Base-by-base conservation (phyloP, 768 basidiomycete species). In the Lactarius pseudohatsudake region DNA sequence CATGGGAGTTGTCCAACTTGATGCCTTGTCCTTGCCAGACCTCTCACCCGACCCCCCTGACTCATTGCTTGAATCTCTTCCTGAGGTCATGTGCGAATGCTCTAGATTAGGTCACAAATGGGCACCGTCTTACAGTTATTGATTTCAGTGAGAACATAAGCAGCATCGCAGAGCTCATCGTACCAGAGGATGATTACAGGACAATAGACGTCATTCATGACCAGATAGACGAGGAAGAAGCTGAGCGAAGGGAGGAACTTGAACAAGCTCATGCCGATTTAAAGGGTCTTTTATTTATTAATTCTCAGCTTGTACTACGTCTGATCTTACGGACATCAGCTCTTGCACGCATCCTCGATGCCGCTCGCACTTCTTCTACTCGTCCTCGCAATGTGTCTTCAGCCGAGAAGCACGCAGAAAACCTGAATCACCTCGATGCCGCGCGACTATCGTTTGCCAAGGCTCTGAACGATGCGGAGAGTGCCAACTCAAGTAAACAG, bases 151-250 rank as follows among this genome's bases (percentile, higher is more conserved):
- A 87, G 69, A 83, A 87, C 20, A 85, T 91, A 56, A 82, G 81
- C 69, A 86, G 86, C 66, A 89, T 92, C 84, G 78, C 84, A 38
- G 81, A 84, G 4, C 86, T 91, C 64, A 89, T 93, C 62, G 86
- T 90, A 72, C 89, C 90, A 13, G 87, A 89, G 53, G 89, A 91
- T 61, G 91, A 93, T 75, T 91, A 86, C 73, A 77, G 88, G 64
- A 87, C 88, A 15, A 90, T 93, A 58, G 85, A 86, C 18, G 85
- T 83, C 8, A 86, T 90, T 9, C 89, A 92, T 70, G 86, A 91
- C 65, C 86, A 82, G 69, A 86, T 91, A 73, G 82, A 82, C 16
- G 71, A 80, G 8, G 84, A 84, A 11, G 84, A 88, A 66, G 78
- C 81, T 8, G 80, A 76, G 62, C 78, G 86, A 59, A 88, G 84